These are phyloP conservation scores for Pelargonium cotyledonis DNA, from an alignment of 441 rosid genomes.

Conservation along the genomic window DNA sequence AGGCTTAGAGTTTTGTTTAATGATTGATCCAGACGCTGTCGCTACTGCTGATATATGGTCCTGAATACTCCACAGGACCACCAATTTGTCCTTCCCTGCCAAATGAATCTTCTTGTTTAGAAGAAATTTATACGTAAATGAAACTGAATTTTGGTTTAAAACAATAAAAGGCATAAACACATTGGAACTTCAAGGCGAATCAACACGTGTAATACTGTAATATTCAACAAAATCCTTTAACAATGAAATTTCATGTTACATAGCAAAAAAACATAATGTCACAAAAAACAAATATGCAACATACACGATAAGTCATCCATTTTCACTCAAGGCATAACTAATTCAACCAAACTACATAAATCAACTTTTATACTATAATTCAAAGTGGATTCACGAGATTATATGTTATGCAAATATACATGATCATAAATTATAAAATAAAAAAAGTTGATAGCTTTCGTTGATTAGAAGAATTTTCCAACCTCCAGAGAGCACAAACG, in stretches of 20 bases:
- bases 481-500: slow-evolving; percentile 99
- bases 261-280: no score
- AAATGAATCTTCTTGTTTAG: slow-evolving; percentile 18
- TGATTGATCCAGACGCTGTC: slow-evolving; percentile 58
- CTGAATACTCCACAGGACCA: slow-evolving; percentile 95
- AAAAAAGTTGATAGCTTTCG: background rate
- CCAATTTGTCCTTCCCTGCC: slow-evolving; percentile 92
- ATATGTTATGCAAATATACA: background rate
- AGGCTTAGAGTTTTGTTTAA: slow-evolving; percentile 46
- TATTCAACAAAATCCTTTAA: no score
- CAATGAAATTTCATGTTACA: no score
- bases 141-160: no score
- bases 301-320: no score
- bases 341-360: no score
- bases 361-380: no score
- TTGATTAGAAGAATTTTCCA: background rate
- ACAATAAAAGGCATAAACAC: no score
- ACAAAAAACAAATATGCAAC: no score
- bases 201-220: no score
- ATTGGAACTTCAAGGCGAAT: no score
- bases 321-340: no score
- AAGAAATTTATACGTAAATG: background rate
- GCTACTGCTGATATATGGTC: slow-evolving; percentile 75
- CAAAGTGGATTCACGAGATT: background rate
- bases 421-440: background rate